Base-by-base conservation (phyloP, 116 monocot genomes). In the Iris pallida region DNA sequence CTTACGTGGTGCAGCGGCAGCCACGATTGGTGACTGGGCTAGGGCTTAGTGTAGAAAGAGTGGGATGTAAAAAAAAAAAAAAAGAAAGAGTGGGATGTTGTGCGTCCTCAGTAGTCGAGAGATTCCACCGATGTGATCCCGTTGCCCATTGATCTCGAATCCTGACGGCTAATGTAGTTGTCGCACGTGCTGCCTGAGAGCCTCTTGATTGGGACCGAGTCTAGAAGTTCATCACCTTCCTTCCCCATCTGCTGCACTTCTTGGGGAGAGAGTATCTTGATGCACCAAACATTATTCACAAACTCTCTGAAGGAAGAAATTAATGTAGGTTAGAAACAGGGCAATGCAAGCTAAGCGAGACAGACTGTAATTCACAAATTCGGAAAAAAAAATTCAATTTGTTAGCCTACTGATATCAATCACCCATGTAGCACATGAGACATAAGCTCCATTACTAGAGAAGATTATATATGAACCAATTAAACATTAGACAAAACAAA, bases 231-330 rank as follows among this genome's bases (percentile, higher is more conserved):
- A 1, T 70, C 63, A 0, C 82, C 84, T 64, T 76, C 80, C 47
- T 86, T 82, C 19, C 88, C 81, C 94, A 94, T 94, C 70, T 90
- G 94, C 54, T 87, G 90, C 71, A 90, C 83, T 81, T 94, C 90
- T 48, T 81, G 85, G 0, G 85, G 83, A 14, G 88, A 90, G 42
- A 94, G 90, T 80, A 94, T 87, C 87, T 85, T 94, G 71, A 94
- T 94, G 79, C 85, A 88, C 69, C 71, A 90, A 14, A 90, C 94
- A 63, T 66, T 94, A 57, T 90, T 94, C 62, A 94, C 90, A 77
- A 94, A 94, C 76, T 94, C 94, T 81, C 94, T 94, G 43, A 20
- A 49, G 14, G 4, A 49, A 15, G 8, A 44, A n/a, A 44, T 30
- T 30, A 30, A 30, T 30, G 30, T 30, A 30, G 30, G 30, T 30